Conservation (phyloP, 1,284 basidiomycete species). For the Singerocomus inundabilis region DNA sequence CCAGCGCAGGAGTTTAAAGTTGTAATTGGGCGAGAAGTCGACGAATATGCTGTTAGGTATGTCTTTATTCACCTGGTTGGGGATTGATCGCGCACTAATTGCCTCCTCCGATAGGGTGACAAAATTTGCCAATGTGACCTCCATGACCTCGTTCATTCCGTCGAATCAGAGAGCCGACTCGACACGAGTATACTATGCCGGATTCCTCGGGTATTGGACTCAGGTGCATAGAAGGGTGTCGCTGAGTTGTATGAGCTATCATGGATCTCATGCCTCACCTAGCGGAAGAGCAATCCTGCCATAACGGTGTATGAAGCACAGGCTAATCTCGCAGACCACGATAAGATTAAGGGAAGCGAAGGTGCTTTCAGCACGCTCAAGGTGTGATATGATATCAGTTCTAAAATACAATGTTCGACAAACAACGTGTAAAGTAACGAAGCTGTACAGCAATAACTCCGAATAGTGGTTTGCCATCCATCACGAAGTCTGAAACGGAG, state of each 20-base stretch:
- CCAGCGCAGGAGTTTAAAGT: conserved; percentile 70
- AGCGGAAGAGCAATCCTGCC: conserved; percentile 68
- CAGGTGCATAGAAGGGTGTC: conserved; percentile 48
- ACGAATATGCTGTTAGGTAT: conserved; percentile 73
- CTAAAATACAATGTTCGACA: conserved; percentile 2
- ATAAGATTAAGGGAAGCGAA: conserved; percentile 73
- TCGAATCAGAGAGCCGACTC: conserved; percentile 70
- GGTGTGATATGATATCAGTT: conserved; percentile 16
- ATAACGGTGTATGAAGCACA: conserved; percentile 79
- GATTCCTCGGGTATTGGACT: conserved; percentile 77
- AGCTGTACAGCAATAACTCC: conserved; percentile 2
- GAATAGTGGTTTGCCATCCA: background rate
- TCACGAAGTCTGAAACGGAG: background rate
- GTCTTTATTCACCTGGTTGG: conserved; percentile 8
- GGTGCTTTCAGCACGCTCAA: conserved; percentile 48
- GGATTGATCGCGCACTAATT: background rate
- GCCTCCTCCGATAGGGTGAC: conserved; percentile 51
- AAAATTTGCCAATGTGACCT: conserved; percentile 74
- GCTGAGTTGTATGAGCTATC: background rate
- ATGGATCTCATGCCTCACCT: conserved; percentile 4
- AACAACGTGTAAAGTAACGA: conserved; percentile 21
- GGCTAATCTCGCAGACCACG: conserved; percentile 76
- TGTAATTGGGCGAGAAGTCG: conserved; percentile 65
- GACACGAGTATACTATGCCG: conserved; percentile 69
- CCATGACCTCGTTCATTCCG: conserved; percentile 73